A percentile compares a stretch with the other conserved stretches of the same genome.
Conservation (phyloP, 345 rosid species). For the Arabidopsis suecica region DNA sequence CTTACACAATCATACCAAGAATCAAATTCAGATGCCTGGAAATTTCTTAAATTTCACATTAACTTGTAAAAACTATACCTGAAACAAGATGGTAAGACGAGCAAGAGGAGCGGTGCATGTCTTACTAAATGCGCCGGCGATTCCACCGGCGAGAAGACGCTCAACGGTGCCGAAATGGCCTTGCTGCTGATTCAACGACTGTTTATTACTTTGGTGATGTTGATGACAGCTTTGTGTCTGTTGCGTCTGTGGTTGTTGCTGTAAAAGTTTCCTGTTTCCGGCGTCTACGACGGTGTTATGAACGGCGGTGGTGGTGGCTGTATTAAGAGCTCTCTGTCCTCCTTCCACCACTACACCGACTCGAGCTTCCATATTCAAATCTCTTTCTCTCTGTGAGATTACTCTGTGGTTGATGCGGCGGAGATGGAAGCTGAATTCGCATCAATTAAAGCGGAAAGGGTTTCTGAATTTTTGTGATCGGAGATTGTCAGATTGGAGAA, state of each 20-base stretch:
- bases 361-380: conserved; percentile 71
- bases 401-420: not conserved
- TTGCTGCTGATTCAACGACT: conserved; percentile 50
- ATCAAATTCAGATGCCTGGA: not conserved
- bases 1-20: conserved; percentile 6
- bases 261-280: conserved; percentile 62
- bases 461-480: not conserved
- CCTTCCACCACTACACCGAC: conserved; percentile 87
- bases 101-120: conserved; percentile 98
- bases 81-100: conserved; percentile 92
- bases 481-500: conserved; percentile 24
- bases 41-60: not conserved
- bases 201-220: conserved; percentile 32
- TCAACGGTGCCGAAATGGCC: conserved; percentile 52
- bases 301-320: conserved; percentile 51
- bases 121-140: conserved; percentile 96
- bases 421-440: conserved; percentile 9
- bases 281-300: conserved; percentile 68
- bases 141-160: conserved; percentile 85
- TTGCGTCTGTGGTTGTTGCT: conserved; percentile 48
- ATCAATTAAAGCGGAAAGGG: not conserved
- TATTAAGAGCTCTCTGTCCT: conserved; percentile 68
- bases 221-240: conserved; percentile 31
- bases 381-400: not conserved
- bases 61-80: conserved; percentile 48